A percentile compares a stretch with the other conserved stretches of the same genome.
These are phyloP conservation scores for Taxawa tesnikishii DNA, from an alignment of 2,329 filamentous ascomycete genomes.

Conservation along the genomic window DNA sequence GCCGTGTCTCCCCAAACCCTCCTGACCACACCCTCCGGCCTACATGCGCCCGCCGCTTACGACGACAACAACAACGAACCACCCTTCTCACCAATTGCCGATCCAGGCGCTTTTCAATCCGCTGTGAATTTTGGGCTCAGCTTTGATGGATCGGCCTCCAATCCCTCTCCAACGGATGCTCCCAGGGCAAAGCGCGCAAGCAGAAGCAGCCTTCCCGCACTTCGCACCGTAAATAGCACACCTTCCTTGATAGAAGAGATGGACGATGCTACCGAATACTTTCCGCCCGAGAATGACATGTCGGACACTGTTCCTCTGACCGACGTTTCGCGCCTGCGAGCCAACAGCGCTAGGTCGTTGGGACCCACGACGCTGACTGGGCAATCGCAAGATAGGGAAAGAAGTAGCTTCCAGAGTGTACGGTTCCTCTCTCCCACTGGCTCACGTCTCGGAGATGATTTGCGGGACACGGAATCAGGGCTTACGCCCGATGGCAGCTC, in stretches of 20 bases:
- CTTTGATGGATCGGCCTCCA: slow-evolving; percentile 28
- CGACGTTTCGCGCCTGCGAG: slow-evolving; percentile 41
- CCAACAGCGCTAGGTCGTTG: slow-evolving; percentile 32
- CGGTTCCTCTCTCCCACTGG: slow-evolving; percentile 35
- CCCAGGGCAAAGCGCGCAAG: slow-evolving; percentile 8
- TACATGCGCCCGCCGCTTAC: slow-evolving; percentile 14
- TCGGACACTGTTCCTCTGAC: slow-evolving; percentile 50
- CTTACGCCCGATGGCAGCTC: slow-evolving; percentile 42
- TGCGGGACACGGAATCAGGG: slow-evolving; percentile 48
- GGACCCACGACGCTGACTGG: slow-evolving; percentile 27
- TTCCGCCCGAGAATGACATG: slow-evolving; percentile 35
- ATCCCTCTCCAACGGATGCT: slow-evolving; percentile 9
- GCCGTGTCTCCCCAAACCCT: slow-evolving; percentile 16
- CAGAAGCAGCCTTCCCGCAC: slow-evolving; percentile 15
- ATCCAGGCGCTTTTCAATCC: slow-evolving; percentile 34
- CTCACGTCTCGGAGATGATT: slow-evolving; percentile 48
- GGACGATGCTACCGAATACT: slow-evolving; percentile 41
- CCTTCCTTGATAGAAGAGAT: slow-evolving; percentile 32
- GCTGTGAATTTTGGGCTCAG: slow-evolving; percentile 36
- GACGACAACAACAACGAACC: slow-evolving; percentile 23
- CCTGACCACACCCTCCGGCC: slow-evolving; percentile 24
- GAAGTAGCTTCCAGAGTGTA: slow-evolving; percentile 37
- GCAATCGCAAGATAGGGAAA: slow-evolving; percentile 35
- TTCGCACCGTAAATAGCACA: slow-evolving; percentile 16
- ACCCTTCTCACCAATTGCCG: slow-evolving; percentile 29